Evolutionary conservation across 2,329 filamentous ascomycete species (phyloP), one percentile per base, ranked within the genome.

Genomic region (Aspergillus tamarii): DNA sequence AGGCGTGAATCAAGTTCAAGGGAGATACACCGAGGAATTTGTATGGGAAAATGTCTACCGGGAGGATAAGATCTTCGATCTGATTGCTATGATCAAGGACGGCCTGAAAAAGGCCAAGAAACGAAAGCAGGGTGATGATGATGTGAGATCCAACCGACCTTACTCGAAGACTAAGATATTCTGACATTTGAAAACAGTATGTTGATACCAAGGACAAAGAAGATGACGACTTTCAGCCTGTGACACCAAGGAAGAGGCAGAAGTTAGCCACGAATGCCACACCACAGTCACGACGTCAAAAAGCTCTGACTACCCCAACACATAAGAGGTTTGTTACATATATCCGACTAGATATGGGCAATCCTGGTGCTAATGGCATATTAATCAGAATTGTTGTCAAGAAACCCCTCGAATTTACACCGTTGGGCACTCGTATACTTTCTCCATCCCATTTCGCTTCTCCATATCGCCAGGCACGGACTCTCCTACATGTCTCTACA

Each of bases 401-500:
- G 76, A 97, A 94, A 73, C 91, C 92, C 6, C 86, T 99, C 41
- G 94, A 97, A 74, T 98, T 98, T 73, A 99, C 95, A 0, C 95
- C 95, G 0, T 82, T 99, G n/a, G 93, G 93, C 8, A 97, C 93
- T 16, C 90, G 95, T 45, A 85, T 91, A 23, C 85, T 99, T 4
- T 92, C 92, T 1, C 91, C 92, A 5, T 86, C 86, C 39, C 87
- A 91, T 68, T 85, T 91, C 61, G 87, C 93, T 50, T 88, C 95
- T 0, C 95, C 95, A 0, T 98, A 97, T 73, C 93, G 96, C 71
- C 86, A 96, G 64, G 96, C 95, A 55, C 89, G 96, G 23, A 93
- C 89, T 32, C 89, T 92, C 52, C 86, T 99, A 1, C 95, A 99
- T 75, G 95, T 99, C 32, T 95, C 96, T 0, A 92, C 95, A 0